These are phyloP conservation scores for Crithidia thermophila DNA, from an alignment of 208 protist genomes.

Conservation along the genomic window DNA sequence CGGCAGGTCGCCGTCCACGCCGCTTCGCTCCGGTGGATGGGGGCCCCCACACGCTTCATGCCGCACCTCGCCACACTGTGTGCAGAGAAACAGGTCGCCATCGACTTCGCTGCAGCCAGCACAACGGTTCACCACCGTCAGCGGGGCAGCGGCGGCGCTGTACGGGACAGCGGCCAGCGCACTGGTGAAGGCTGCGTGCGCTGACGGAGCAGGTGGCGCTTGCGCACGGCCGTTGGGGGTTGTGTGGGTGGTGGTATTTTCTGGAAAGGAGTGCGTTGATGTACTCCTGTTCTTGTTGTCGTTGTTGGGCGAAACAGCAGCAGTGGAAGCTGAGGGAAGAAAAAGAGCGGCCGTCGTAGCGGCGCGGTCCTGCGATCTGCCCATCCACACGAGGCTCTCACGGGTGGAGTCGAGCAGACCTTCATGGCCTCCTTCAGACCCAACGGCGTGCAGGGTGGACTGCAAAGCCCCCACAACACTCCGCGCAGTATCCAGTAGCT, in stretches of 20 bases:
- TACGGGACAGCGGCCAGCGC: conserved; percentile 16
- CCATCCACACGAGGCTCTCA: background rate
- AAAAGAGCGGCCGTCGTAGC: background rate
- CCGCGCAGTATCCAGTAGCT: conserved; percentile 15
- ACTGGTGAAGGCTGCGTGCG: conserved; percentile 13
- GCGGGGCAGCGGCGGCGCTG: background rate
- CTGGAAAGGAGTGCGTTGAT: no score
- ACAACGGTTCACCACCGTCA: conserved; percentile 9
- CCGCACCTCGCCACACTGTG: conserved; percentile 50
- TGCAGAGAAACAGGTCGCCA: conserved; percentile 68
- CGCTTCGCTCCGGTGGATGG: conserved; percentile 33
- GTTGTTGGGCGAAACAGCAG: no score
- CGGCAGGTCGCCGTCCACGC: conserved; percentile 4
- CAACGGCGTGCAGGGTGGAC: background rate
- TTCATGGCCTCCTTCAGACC: background rate
- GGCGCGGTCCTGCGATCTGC: background rate
- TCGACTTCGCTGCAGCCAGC: conserved; percentile 38
- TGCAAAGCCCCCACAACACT: conserved; percentile 10
- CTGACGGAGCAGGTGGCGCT: background rate
- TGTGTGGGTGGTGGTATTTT: no score
- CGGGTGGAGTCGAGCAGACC: conserved; percentile 1
- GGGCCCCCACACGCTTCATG: conserved; percentile 86
- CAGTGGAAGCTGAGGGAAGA: background rate
- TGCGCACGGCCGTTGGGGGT: no score
- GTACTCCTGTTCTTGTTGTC: no score